Conservation (phyloP, 306 rosid genomes). For the Urtica urens region DNA sequence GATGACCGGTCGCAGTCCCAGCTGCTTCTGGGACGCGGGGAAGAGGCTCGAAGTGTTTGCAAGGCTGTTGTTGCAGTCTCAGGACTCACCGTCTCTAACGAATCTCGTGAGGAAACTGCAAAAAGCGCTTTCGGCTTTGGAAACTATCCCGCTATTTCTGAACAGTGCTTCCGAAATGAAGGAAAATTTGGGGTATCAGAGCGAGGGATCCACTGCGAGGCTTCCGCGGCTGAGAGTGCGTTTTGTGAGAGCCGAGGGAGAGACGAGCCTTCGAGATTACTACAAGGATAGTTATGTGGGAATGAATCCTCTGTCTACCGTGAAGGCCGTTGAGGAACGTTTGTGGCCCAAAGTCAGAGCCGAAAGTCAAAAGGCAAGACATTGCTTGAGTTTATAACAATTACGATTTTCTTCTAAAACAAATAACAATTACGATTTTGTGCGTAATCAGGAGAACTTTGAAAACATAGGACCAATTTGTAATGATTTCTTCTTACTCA, state of each 20-base stretch:
- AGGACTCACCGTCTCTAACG: constrained; percentile 35
- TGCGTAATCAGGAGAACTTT: too few species aligned
- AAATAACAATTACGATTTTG: constrained; percentile 25
- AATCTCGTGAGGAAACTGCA: constrained; percentile 56
- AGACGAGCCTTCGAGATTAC: constrained; percentile 45
- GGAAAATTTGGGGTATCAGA: too few species aligned
- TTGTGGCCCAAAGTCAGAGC: constrained; percentile 61
- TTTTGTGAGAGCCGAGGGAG: constrained; percentile 66
- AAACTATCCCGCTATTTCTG: constrained; percentile 69
- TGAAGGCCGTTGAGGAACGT: constrained; percentile 61
- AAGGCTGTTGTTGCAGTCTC: constrained; percentile 38
- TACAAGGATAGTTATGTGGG: constrained; percentile 45
- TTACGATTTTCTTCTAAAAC: constrained; percentile 31
- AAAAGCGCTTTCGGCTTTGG: constrained; percentile 69
- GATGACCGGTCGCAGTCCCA: constrained; percentile 40
- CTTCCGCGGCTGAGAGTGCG: constrained; percentile 66
- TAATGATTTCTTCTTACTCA: too few species aligned
- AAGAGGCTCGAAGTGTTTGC: constrained; percentile 75
- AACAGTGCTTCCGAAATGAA: constrained; percentile 45
- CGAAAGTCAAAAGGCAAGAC: constrained; percentile 31
- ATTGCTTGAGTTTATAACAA: constrained; percentile 41
- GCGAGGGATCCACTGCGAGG: too few species aligned
- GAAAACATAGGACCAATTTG: too few species aligned
- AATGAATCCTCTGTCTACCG: constrained; percentile 71
- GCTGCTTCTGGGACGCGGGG: constrained; percentile 32